Conservation (phyloP, 176 grass and related monocot species). For the Lolium rigidum region DNA sequence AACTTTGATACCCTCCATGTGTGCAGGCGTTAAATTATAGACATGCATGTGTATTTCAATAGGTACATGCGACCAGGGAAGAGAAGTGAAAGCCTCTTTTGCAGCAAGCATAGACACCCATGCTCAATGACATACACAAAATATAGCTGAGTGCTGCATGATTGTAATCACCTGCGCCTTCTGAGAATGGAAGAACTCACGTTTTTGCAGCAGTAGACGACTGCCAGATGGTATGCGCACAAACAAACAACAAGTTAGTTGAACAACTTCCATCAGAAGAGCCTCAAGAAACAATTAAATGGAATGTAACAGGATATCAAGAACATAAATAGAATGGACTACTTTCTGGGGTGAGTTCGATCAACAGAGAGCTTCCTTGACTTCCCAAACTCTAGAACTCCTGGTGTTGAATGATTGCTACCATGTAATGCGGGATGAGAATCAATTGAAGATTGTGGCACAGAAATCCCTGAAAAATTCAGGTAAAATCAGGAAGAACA, state of each 20-base stretch:
- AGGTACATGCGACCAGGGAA: background rate
- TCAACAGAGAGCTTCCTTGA: constrained; percentile 70
- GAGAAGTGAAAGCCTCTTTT: constrained; percentile 8
- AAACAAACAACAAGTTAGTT: constrained; percentile 32
- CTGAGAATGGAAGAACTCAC: constrained; percentile 91
- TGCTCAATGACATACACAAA: background rate
- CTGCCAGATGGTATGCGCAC: constrained; percentile 58
- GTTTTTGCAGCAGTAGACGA: constrained; percentile 67
- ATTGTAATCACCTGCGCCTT: constrained; percentile 70
- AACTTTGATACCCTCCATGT: background rate
- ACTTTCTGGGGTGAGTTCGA: constrained; percentile 75
- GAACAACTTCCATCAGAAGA: background rate
- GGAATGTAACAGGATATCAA: constrained; percentile 20
- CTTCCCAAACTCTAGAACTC: constrained; percentile 76
- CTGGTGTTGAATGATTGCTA: constrained; percentile 53
- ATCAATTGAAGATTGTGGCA: constrained; percentile 55
- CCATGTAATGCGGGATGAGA: constrained; percentile 49
- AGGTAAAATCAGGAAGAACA: background rate
- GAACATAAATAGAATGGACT: constrained; percentile 37
- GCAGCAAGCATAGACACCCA: background rate
- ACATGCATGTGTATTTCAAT: constrained; percentile 7
- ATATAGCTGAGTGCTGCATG: constrained; percentile 15
- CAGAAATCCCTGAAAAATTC: constrained; percentile 16
- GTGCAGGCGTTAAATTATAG: background rate
- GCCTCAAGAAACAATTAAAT: background rate